Evolutionary conservation across 345 rosid genomes (phyloP).

Genomic region (Zanthoxylum bungeanum): DNA sequence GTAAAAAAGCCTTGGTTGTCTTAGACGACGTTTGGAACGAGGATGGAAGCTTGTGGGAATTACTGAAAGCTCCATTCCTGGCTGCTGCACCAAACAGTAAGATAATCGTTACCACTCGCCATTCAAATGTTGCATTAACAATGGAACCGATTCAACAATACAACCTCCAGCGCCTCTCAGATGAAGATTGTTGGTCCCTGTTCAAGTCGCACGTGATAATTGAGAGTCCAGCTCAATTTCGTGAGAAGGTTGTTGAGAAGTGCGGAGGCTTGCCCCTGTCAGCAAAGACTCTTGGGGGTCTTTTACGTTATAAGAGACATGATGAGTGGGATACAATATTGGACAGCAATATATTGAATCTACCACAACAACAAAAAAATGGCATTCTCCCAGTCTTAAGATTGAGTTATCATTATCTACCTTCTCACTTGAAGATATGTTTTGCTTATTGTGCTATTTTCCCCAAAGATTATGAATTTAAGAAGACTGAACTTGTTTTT

Average conservation of each 20-base stretch:
- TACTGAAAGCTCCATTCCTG: not conserved
- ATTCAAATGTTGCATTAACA: not conserved
- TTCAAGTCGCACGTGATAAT: constrained; percentile 8
- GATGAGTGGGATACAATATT: not conserved
- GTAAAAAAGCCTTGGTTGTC: not conserved
- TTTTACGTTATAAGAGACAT: constrained; percentile 5
- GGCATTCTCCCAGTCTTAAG: not conserved
- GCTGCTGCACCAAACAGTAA: not conserved
- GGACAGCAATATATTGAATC: not conserved
- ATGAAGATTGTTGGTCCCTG: constrained; percentile 15
- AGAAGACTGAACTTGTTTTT: not conserved
- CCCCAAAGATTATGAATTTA: not conserved
- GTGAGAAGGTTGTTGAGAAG: constrained; percentile 6
- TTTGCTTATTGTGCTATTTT: not conserved
- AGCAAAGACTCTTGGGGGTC: constrained; percentile 21
- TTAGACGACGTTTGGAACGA: not conserved
- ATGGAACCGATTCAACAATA: constrained; percentile 2
- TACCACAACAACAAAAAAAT: not conserved
- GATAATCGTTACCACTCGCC: not conserved
- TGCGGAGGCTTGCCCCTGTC: constrained; percentile 25
- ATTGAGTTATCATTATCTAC: not conserved
- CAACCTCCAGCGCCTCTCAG: not conserved
- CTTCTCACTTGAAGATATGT: not conserved
- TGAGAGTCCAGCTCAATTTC: not conserved
- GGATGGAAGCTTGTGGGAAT: not conserved